Percentiles rank a stretch among this genome's conserved stretches.
Evolutionary conservation across 257 asterid genomes (phyloP).

Genomic region (Lavandula angustifolia): DNA sequence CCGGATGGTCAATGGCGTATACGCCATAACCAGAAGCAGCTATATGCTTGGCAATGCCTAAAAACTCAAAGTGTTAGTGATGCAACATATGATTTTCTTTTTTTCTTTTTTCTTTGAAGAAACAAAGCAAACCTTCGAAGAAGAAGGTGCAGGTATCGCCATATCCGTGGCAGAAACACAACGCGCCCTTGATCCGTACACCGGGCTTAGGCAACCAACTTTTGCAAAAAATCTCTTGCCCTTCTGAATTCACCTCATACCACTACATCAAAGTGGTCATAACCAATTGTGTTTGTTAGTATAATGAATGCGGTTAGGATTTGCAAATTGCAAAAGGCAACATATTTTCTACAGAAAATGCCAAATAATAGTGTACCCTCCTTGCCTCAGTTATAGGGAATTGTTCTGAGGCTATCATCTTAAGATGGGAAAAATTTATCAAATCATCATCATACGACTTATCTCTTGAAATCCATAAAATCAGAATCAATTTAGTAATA

Average conservation of each 20-base stretch:
- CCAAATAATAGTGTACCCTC: not conserved
- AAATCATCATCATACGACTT: conserved; percentile 1
- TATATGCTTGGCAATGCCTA: conserved; percentile 91
- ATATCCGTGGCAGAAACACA: conserved; percentile 94
- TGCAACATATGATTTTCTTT: not conserved
- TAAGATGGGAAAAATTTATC: no score
- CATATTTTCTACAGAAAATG: not conserved
- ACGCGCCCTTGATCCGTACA: conserved; percentile 77
- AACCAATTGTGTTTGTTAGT: conserved; percentile 7
- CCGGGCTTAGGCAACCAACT: conserved; percentile 98
- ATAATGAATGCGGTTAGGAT: conserved; percentile 10
- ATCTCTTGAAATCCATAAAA: not conserved
- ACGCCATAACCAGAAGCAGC: conserved; percentile 91
- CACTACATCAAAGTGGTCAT: conserved; percentile 50
- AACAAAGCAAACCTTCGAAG: conserved; percentile 76
- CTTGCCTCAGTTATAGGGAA: not conserved
- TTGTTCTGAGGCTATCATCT: not conserved
- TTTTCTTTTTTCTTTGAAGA: no score
- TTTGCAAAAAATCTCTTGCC: conserved; percentile 89
- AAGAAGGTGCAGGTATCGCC: conserved; percentile 99
- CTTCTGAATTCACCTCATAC: conserved; percentile 77
- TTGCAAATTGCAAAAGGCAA: conserved; percentile 9
- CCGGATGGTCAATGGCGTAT: conserved; percentile 97
- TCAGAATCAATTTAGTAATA: not conserved
- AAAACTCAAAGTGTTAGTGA: conserved; percentile 20